Percentiles rank a stretch among this genome's conserved stretches.
phyloP scores from a whole-genome alignment of 2,329 filamentous ascomycete genomes.

The Fusarium torreyae region DNA sequence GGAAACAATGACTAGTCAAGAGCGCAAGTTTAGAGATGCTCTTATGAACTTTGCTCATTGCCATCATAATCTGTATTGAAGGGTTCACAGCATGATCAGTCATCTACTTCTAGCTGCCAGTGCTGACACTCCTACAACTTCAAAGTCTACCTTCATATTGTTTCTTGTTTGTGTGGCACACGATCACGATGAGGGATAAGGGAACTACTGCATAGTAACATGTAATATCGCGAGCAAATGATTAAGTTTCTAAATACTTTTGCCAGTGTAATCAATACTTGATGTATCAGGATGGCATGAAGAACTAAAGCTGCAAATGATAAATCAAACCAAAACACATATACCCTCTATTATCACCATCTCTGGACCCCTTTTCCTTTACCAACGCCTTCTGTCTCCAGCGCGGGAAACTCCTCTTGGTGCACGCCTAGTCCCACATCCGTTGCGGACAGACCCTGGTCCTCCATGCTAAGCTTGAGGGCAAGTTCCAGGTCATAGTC shows the following conservation, averaged over 20 bases:
- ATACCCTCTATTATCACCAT: conserved; percentile 43
- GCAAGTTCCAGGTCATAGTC: conserved; percentile 75
- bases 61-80: too few relatives aligned
- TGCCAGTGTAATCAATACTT: neutral
- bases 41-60: too few relatives aligned
- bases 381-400: conserved; percentile 59
- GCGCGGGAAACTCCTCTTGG: conserved; percentile 59
- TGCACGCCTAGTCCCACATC: conserved; percentile 32
- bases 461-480: conserved; percentile 71
- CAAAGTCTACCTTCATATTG: too few relatives aligned
- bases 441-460: conserved; percentile 57
- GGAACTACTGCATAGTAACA: too few relatives aligned
- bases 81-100: too few relatives aligned
- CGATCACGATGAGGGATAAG: too few relatives aligned
- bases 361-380: conserved; percentile 59
- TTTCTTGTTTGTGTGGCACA: too few relatives aligned
- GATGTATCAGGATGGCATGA: neutral
- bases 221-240: too few relatives aligned
- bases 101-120: too few relatives aligned
- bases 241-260: neutral
- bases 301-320: conserved; percentile 1
- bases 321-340: conserved; percentile 6
- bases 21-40: too few relatives aligned
- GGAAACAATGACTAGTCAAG: too few relatives aligned
- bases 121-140: too few relatives aligned